phyloP scores from a whole-genome alignment of 1,284 basidiomycete genomes.

The Inonotus hispidus region DNA sequence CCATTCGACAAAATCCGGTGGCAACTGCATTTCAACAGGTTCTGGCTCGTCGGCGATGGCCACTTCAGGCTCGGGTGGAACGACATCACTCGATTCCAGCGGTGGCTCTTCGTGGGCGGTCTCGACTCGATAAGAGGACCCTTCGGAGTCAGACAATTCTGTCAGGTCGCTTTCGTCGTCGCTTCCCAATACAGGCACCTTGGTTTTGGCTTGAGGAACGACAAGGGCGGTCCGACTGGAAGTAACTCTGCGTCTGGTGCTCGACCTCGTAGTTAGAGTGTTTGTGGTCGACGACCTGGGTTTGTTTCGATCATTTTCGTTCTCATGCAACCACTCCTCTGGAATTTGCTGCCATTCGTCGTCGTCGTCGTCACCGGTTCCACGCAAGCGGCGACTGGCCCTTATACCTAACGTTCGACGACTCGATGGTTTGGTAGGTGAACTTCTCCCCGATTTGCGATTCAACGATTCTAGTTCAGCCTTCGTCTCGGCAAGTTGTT shows the following conservation, averaged over 20 bases:
- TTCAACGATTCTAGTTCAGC: conserved; percentile 9
- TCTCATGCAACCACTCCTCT: conserved; percentile 61
- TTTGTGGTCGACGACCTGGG: conserved; percentile 8
- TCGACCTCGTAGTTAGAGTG: conserved; percentile 18
- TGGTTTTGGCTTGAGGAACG: conserved; percentile 18
- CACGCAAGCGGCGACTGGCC: conserved; percentile 59
- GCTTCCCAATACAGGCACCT: conserved; percentile 50
- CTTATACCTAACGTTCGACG: conserved; percentile 50
- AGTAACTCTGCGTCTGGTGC: conserved; percentile 21
- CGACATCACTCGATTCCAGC: conserved; percentile 1
- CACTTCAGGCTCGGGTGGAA: conserved; percentile 19
- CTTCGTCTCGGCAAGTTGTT: conserved; percentile 44
- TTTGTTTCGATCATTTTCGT: conserved; percentile 15
- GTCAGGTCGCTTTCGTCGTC: conserved; percentile 66
- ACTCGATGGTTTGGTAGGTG: conserved; percentile 19
- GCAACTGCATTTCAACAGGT: conserved; percentile 22
- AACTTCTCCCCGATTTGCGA: not conserved
- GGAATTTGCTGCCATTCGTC: conserved; percentile 77
- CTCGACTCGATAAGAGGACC: conserved; percentile 14
- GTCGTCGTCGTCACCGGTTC: conserved; percentile 35
- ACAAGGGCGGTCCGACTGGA: conserved; percentile 1
- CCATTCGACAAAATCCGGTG: conserved; percentile 71
- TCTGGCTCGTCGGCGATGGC: conserved; percentile 23
- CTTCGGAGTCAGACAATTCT: conserved; percentile 47
- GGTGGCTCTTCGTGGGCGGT: conserved; percentile 11